Evolutionary conservation across 371 early-diverging fungal genomes (phyloP).

Genomic region (Apophysomyces variabilis): DNA sequence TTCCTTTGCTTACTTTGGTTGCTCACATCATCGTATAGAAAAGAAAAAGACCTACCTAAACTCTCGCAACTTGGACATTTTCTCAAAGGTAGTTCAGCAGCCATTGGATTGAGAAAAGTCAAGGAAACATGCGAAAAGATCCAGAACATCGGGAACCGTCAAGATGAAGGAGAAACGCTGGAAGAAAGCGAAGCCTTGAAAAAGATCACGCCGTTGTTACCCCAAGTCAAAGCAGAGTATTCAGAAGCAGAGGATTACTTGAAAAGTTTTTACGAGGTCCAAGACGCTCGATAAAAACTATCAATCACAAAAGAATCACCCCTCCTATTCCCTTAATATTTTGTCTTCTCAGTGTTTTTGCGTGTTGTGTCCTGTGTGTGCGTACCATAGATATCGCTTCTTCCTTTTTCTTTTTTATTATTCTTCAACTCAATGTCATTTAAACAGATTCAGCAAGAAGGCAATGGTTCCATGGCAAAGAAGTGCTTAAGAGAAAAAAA

Average conservation of each 20-base stretch:
- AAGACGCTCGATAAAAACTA: conserved; percentile 42
- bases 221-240: conserved; percentile 72
- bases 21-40: conserved; percentile 45
- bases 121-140: conserved; percentile 85
- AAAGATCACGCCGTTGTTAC: conserved; percentile 63
- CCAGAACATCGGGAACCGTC: conserved; percentile 81
- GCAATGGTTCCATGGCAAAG: too few relatives aligned
- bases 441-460: background rate
- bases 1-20: background rate
- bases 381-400: background rate
- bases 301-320: conserved; percentile 4
- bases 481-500: background rate
- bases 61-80: conserved; percentile 88
- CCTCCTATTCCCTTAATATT: background rate
- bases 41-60: conserved; percentile 66
- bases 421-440: background rate
- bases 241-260: conserved; percentile 77
- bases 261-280: conserved; percentile 72
- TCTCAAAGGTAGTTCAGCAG: conserved; percentile 90
- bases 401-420: background rate
- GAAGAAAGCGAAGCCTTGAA: conserved; percentile 66
- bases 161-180: conserved; percentile 64
- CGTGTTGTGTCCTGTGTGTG: conserved; percentile 1
- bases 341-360: background rate
- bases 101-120: conserved; percentile 85